A percentile compares a stretch with the other conserved stretches of the same genome.
phyloP scores from a whole-genome alignment of 179 eudicot genomes.

The Corrigiola litoralis region DNA sequence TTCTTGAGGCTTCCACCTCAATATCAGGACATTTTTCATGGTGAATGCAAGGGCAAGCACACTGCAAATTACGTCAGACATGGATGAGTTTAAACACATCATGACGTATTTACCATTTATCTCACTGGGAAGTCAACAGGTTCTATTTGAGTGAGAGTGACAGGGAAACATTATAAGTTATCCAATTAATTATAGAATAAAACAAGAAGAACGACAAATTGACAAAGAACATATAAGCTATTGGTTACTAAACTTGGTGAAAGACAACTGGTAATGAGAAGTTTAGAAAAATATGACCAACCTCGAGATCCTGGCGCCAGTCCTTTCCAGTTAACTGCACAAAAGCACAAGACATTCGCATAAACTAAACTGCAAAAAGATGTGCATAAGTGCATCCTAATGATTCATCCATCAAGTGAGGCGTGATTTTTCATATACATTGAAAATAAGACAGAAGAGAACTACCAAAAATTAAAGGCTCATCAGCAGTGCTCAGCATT shows the following conservation, averaged over 20 bases:
- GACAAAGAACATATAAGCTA: too few species aligned
- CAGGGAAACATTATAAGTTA: neutral
- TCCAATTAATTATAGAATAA: neutral
- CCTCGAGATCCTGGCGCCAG: conserved; percentile 87
- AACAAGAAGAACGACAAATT: neutral
- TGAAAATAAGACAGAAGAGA: neutral
- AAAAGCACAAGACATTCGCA: neutral
- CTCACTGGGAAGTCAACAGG: conserved; percentile 13
- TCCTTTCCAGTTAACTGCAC: conserved; percentile 80
- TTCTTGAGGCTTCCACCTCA: conserved; percentile 37
- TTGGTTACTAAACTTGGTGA: too few species aligned
- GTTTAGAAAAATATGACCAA: conserved; percentile 27
- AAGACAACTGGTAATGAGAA: too few species aligned
- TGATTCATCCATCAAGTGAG: neutral
- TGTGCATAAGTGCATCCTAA: neutral
- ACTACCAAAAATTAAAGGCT: too few species aligned
- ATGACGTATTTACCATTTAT: conserved; percentile 1
- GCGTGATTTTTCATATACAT: neutral
- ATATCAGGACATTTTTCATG: conserved; percentile 32
- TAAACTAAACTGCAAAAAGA: neutral
- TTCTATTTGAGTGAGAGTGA: neutral
- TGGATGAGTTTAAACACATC: conserved; percentile 16
- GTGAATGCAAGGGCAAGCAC: conserved; percentile 17
- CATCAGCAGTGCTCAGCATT: too few species aligned
- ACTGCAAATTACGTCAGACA: conserved; percentile 35